Evolutionary conservation across 768 basidiomycete species (phyloP), one percentile per base, ranked within the genome.

Genomic region (Exidia glandulosa): DNA sequence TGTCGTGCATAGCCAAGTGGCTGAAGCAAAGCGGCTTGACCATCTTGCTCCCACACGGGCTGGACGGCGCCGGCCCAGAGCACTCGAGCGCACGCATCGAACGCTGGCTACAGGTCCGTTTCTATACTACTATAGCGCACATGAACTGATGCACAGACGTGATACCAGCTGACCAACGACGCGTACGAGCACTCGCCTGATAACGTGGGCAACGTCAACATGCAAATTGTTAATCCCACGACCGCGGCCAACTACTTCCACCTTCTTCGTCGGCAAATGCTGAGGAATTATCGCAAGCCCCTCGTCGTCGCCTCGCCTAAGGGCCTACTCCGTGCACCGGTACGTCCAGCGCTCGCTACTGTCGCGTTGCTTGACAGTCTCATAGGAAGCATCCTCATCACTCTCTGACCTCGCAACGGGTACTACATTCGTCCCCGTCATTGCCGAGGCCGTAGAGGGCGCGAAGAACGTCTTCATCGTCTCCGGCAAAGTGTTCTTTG

Each of bases 221-320:
- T 94, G 80, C 86, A 87, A 56, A 81, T 94, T 32, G 81, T 80
- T 3, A 94, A 86, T 72, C 90, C 91, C 0, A 94, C 92, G 1
- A 94, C 93, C 0, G 82, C 94, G 0, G 88, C 90, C 1, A 90
- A 95, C 60, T 92, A 94, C 65, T 96, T 95, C 82, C 94, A 96
- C 69, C 77, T 95, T 1, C 76, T 96, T n/a, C 77, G 94, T 59
- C 78, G 93, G 55, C 94, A 95, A 70, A 81, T 94, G 67, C 77
- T 79, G 66, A 77, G 93, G 48, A 91, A 92, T 63, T 94, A 86
- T 73, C 78, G 93, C 59, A 94, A 90, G 68, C 94, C 93, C 0
- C 74, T 95, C 55, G 75, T 95, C 31, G 82, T 96, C 5, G 88
- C 88, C 12, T 86, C 82, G 2, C 93, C 94, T 0, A 96, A 96